Evolutionary conservation across 192 early-diverging fungal species (phyloP).

Genomic region (Dimargaris cristalligena): DNA sequence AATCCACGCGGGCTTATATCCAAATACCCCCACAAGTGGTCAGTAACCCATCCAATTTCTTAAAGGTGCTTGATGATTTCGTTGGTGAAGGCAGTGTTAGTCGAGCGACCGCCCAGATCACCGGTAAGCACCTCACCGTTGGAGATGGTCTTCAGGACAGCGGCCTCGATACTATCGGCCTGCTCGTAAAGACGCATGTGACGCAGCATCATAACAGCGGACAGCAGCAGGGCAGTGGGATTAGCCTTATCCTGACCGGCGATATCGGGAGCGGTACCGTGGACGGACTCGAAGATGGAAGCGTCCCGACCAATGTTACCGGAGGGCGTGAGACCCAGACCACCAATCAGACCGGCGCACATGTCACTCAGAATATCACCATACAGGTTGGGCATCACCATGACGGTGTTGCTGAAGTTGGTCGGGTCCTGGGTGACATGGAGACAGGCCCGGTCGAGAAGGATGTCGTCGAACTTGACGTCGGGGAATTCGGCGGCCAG

Average conservation of each 20-base stretch:
- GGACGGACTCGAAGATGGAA: slow-evolving; percentile 92
- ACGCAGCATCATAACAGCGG: slow-evolving; percentile 93
- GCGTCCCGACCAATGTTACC: slow-evolving; percentile 98
- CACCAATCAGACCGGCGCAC: slow-evolving; percentile 95
- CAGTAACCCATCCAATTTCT: no score
- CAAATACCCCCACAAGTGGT: no score
- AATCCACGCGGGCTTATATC: no score
- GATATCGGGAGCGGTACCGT: slow-evolving; percentile 95
- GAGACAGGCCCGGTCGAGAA: slow-evolving; percentile 90
- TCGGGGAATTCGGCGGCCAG: slow-evolving; percentile 83
- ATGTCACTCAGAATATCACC: slow-evolving; percentile 98
- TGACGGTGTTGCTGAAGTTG: slow-evolving; percentile 78
- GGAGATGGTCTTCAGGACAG: slow-evolving; percentile 88
- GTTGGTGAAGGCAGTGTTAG: slow-evolving; percentile 70
- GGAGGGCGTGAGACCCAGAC: slow-evolving; percentile 91
- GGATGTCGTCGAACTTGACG: slow-evolving; percentile 77
- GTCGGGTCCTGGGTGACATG: slow-evolving; percentile 89
- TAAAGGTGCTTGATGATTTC: slow-evolving; percentile 58
- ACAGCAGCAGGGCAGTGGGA: slow-evolving; percentile 86
- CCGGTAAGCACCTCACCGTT: slow-evolving; percentile 76
- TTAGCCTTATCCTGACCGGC: slow-evolving; percentile 92
- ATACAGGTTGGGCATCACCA: slow-evolving; percentile 99
- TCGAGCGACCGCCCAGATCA: slow-evolving; percentile 76
- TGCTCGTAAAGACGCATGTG: slow-evolving; percentile 78
- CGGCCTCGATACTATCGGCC: slow-evolving; percentile 72